phyloP scores from a whole-genome alignment of 768 basidiomycete species.

The Mycena leptocephala region DNA sequence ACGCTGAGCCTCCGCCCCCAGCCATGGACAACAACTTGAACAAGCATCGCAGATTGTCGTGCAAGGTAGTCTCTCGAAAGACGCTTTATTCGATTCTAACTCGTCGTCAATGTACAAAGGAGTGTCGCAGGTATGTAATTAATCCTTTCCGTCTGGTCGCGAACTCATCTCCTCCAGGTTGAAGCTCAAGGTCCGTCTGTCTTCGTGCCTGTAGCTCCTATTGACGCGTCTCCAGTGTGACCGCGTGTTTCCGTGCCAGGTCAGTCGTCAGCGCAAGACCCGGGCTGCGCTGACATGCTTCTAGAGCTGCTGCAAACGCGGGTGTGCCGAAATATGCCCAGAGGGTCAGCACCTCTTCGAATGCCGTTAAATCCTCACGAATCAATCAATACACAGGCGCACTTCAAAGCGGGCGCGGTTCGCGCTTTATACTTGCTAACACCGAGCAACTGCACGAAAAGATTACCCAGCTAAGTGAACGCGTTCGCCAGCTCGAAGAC shows the following conservation, averaged over 20 bases:
- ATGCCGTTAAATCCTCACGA: conserved; percentile 30
- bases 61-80: no score
- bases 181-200: conserved; percentile 62
- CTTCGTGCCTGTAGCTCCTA: background rate
- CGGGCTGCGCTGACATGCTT: conserved; percentile 32
- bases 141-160: background rate
- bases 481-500: conserved; percentile 77
- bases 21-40: conserved; percentile 59
- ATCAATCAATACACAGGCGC: conserved; percentile 26
- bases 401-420: conserved; percentile 32
- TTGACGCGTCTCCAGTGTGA: conserved; percentile 60
- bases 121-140: conserved; percentile 62
- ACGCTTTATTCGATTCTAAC: no score
- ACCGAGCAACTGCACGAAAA: conserved; percentile 75
- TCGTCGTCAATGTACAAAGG: no score
- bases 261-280: conserved; percentile 36
- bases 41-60: conserved; percentile 60
- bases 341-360: conserved; percentile 50
- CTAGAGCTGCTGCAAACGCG: conserved; percentile 76
- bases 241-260: conserved; percentile 77
- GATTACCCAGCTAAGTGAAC: conserved; percentile 68
- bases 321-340: conserved; percentile 72
- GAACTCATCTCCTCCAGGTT: conserved; percentile 48
- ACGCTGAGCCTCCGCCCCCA: conserved; percentile 37
- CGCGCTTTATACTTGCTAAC: conserved; percentile 78